A percentile compares a stretch with the other conserved stretches of the same genome.
phyloP scores from a whole-genome alignment of 305 asterid species.

The Ajuga reptans region DNA sequence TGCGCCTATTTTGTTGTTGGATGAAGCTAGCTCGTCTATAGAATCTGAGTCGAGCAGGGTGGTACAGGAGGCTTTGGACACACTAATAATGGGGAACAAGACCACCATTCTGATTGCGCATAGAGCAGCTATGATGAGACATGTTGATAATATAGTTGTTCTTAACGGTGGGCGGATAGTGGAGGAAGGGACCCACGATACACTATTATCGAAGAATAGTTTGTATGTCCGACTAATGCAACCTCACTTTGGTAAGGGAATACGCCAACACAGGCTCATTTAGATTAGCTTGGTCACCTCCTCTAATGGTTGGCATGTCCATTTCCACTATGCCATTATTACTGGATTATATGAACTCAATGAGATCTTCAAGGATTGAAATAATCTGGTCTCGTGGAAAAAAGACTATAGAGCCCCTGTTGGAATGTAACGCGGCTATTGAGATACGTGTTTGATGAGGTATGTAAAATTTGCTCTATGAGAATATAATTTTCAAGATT shows the following conservation, averaged over 20 bases:
- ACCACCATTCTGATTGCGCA: conserved; percentile 90
- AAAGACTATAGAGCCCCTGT: not conserved
- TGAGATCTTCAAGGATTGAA: conserved; percentile 18
- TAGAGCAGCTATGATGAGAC: conserved; percentile 99
- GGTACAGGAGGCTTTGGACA: conserved; percentile 93
- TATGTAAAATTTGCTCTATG: conserved; percentile 27
- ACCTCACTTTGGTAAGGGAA: conserved; percentile 90
- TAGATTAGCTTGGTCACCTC: conserved; percentile 30
- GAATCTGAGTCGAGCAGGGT: conserved; percentile 96
- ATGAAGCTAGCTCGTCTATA: conserved; percentile 94
- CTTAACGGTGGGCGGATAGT: conserved; percentile 94
- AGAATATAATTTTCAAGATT: conserved; percentile 29
- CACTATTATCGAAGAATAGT: conserved; percentile 68
- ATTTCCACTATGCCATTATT: conserved; percentile 10
- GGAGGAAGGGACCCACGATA: conserved; percentile 89
- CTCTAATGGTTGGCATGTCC: conserved; percentile 17
- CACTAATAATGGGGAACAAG: conserved; percentile 93
- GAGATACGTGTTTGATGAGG: conserved; percentile 27
- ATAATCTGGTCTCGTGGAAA: conserved; percentile 22
- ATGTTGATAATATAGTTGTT: conserved; percentile 93
- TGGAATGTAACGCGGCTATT: conserved; percentile 19
- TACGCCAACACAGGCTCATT: conserved; percentile 81
- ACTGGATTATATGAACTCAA: conserved; percentile 10
- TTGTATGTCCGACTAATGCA: conserved; percentile 95
- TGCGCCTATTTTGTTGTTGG: conserved; percentile 86